Evolutionary conservation across 2,329 filamentous ascomycete genomes (phyloP), one percentile per base, ranked within the genome.

Genomic region (Chaetomium sp.): DNA sequence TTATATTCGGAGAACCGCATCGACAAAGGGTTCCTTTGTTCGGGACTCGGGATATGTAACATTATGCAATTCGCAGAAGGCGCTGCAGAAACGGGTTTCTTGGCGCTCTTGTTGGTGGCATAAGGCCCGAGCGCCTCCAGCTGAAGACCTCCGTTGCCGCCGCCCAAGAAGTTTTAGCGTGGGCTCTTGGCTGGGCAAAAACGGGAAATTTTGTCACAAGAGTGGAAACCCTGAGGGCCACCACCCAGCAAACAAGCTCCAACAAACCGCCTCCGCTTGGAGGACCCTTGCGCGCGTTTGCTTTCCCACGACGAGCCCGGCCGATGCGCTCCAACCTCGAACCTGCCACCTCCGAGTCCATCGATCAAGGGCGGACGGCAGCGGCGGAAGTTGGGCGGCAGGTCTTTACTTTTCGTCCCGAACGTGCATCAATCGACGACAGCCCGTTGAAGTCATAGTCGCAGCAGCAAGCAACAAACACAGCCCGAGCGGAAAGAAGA

Each of bases 211-310:
- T 56, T 59, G 46, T 54, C 46, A 14, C 43, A 48, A 37, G 14
- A 34, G 56, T 49, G 42, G 56, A 53, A 58, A 54, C 41, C 34
- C 36, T 9, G 27, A 49, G 49, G 40, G 27, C 55, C 50, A 46
- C 45, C 57, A 27, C 19, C 19, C 19, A 27, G 19, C 19, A 27
- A 27, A 27, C 19, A 27, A 51, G 35, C 50, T 50, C 47, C 56
- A 49, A 50, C 54, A 60, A 27, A 27, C 58, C 55, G 53, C 54
- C 55, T 53, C 49, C 52, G 53, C 56, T 61, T 59, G 54, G 54
- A 58, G 52, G 47, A 27, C 42, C 47, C 44, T 58, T 59, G 54
- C 55, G 45, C 57, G 46, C 38, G 19, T 52, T 14, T n/a, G 40
- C 45, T 52, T 40, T 40, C 52, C 43, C 42, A 41, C 50, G 10